Evolutionary conservation across 1,284 basidiomycete genomes (phyloP).

Genomic region (Rhodotorula sp.): DNA sequence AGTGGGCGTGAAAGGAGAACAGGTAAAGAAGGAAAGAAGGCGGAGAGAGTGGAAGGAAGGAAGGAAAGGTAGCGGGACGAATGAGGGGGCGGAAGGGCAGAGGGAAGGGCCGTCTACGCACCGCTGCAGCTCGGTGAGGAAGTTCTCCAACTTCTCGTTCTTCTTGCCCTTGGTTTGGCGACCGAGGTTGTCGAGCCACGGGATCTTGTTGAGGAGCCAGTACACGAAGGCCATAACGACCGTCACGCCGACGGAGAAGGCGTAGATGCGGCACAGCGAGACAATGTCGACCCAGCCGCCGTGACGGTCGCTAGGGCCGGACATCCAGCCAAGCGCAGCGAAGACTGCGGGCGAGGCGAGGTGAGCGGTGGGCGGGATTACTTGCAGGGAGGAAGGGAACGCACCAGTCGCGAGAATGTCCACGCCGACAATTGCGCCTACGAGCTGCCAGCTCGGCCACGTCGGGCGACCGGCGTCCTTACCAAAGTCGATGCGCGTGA

Average conservation of each 20-base stretch:
- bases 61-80: no score
- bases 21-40: no score
- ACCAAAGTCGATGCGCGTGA: constrained; percentile 46
- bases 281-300: constrained; percentile 58
- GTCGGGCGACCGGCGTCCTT: constrained; percentile 2
- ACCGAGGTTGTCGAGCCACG: constrained; percentile 58
- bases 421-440: constrained; percentile 58
- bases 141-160: constrained; percentile 57
- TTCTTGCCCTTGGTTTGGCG: constrained; percentile 55
- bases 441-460: constrained; percentile 56
- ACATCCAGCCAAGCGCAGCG: constrained; percentile 56
- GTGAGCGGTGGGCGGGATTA: constrained; percentile 44
- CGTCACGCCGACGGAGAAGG: constrained; percentile 58
- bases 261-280: constrained; percentile 59
- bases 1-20: no score
- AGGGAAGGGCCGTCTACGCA: not conserved
- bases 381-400: constrained; percentile 37
- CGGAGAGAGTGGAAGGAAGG: no score
- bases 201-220: constrained; percentile 54
- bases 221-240: constrained; percentile 57
- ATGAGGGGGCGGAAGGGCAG: no score
- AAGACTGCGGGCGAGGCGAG: constrained; percentile 50
- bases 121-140: constrained; percentile 7
- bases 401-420: constrained; percentile 57
- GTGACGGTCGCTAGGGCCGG: constrained; percentile 54